Evolutionary conservation across 208 protist species (phyloP).

Genomic region (Trypanosoma theileri): DNA sequence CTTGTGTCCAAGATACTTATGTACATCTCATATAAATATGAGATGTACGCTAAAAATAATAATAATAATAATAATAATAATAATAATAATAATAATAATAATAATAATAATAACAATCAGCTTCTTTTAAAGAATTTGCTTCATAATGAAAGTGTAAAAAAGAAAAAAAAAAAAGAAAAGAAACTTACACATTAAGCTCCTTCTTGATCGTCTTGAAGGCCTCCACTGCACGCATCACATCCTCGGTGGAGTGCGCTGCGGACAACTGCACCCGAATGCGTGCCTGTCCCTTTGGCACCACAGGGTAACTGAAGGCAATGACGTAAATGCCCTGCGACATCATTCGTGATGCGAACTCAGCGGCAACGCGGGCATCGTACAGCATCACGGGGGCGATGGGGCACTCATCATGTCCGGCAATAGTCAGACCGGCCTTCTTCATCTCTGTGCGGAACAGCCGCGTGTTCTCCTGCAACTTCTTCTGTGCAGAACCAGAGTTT

Average conservation of each 20-base stretch:
- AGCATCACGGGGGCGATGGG: constrained; percentile 85
- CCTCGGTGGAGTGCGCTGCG: constrained; percentile 73
- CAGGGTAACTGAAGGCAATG: constrained; percentile 86
- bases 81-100: no score
- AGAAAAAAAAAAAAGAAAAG: not conserved
- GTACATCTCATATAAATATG: no score
- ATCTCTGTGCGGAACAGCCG: constrained; percentile 61
- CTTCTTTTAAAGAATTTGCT: not conserved
- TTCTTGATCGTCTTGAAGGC: constrained; percentile 83
- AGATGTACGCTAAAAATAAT: no score
- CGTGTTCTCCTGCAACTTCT: constrained; percentile 64
- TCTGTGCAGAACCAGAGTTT: constrained; percentile 26
- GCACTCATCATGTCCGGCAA: constrained; percentile 59
- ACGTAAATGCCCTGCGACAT: constrained; percentile 89
- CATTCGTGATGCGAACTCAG: constrained; percentile 81
- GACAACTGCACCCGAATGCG: constrained; percentile 89
- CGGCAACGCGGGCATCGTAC: constrained; percentile 74
- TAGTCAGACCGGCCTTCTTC: constrained; percentile 58
- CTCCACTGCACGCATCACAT: constrained; percentile 67
- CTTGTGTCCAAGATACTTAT: no score
- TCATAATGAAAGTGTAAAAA: not conserved
- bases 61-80: no score
- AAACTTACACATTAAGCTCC: constrained; percentile 27
- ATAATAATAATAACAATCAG: no score
- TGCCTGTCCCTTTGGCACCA: constrained; percentile 76